These are phyloP conservation scores for Hsuehochloa calcarea DNA, from an alignment of 176 grass and related monocot genomes.

Conservation along the genomic window DNA sequence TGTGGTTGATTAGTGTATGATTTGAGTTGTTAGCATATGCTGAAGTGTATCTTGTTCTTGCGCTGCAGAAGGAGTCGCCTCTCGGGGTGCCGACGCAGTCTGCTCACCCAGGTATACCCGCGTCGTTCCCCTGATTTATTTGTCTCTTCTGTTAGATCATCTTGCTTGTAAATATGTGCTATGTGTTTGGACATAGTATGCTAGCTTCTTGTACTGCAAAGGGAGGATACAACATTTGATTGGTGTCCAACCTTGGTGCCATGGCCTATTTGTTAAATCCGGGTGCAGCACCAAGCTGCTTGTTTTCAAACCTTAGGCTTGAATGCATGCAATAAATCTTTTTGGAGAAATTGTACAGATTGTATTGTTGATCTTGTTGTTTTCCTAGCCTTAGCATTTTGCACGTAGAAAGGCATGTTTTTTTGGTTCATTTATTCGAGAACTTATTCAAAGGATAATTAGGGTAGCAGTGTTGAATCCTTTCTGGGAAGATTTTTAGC, in stretches of 20 bases:
- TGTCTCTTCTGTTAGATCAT: neutral
- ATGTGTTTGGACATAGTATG: neutral
- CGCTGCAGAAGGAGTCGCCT: conserved; percentile 74
- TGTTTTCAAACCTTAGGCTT: neutral
- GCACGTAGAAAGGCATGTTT: neutral
- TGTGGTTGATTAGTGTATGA: neutral
- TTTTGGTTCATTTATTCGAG: neutral
- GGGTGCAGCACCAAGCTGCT: neutral
- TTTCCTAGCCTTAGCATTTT: neutral
- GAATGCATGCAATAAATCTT: neutral
- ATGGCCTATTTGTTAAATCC: neutral
- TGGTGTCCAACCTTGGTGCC: neutral
- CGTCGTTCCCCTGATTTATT: neutral
- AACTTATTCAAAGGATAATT: neutral
- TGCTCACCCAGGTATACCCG: conserved; percentile 65
- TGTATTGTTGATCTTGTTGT: neutral
- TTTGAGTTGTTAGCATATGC: neutral
- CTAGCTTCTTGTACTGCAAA: neutral
- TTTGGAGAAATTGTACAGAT: neutral
- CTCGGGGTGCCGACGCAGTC: conserved; percentile 75
- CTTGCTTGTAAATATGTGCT: neutral
- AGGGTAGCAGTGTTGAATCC: neutral
- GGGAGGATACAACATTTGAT: neutral
- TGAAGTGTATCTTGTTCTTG: conserved; percentile 7
- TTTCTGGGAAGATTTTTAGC: neutral